Base-by-base conservation (phyloP, 179 eudicot genomes). In the Silene vulgaris region DNA sequence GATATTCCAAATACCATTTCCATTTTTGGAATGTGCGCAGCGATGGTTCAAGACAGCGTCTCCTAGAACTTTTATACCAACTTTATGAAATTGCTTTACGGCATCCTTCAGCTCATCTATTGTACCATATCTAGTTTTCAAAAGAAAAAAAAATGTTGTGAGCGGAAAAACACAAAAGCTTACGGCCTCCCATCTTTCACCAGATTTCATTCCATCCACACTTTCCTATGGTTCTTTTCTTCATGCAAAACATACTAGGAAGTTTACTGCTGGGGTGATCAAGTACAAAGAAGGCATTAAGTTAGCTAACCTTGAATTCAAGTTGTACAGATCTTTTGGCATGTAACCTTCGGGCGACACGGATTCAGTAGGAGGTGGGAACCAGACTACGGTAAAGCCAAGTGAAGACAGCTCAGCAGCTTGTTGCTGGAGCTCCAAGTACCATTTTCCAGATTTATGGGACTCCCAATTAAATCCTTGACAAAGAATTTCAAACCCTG, bases 381-480 rank as follows among this genome's bases (percentile, higher is more conserved):
- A 81, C 99, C 98, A 96, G 75, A 93, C 77, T 56, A 88, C 86
- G 4, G 96, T 96, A 78, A 96, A 93, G 54, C 98, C 97, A 76
- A 90, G 87, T 40, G 93, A 85, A 13, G 99, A 78, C 73, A 96
- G 71, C 62, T 91, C 88, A 6, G 82, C 69, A 69, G 85, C 93
- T 82, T 84, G 91, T 67, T 87, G 89, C 8, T 83, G 85, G 76
- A 96, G 89, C 80, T 96, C 93, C 83, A 80, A 59, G 76, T 96
- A 93, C 97, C 99, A 96, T 81, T 82, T 89, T 76, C 97, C 91
- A 69, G 97, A 89, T 82, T 89, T 96, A 77, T 96, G 90, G 71
- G 98, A 96, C 85, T 96, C 98, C 99, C 99, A 93, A 57, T 96
- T 89, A 80, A 96, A 96, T 65, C 97, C 99, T 84, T 96, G 99